Evolutionary conservation across 2,329 filamentous ascomycete genomes (phyloP), one percentile per base, ranked within the genome.

Genomic region (Aureobasidium lini): DNA sequence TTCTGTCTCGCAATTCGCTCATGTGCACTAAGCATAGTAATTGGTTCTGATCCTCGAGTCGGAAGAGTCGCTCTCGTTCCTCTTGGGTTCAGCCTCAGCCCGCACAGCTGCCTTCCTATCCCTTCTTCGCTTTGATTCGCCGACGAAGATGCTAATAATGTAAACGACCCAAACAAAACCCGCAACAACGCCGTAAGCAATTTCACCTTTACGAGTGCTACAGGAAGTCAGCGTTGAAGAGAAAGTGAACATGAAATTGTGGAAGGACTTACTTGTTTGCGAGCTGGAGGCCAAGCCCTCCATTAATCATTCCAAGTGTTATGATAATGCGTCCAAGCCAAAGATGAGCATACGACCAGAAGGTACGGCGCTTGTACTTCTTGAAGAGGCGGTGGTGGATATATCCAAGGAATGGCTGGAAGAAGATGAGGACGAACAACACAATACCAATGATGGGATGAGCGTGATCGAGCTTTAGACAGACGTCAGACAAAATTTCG

Each of bases 371-470:
- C 7, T 73, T 72, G 13, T 74, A 73, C 62, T 75, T 77, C 56
- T 77, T 76, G 71, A 77, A 84, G 42, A 77, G 65, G 3, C 69
- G 61, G 64, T 84, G 81, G 62, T 84, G 81, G 2, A 81, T 61
- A 15, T 75, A 66, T 4, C 81, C 81, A 36, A 81, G 70, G 2
- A 77, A 66, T 0, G 81, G 81, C 62, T 82, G 79, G 63, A 86
- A 79, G 10, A 84, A 72, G 2, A 88, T 67, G 6, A 73, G 63
- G 0, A 70, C 69, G 39, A 84, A 70, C 3, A 81, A 73, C 11
- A 82, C 66, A 6, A 81, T 74, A n/a, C 81, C 81, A 53, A 84
- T 80, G 63, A 82, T 74, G 1, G 78, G 72, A 62, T 84, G 81
- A 46, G 77, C 70, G 44, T 71, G 66, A 48, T 70, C 60, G 9